Percentiles rank a stretch among this genome's conserved stretches.
phyloP scores from a whole-genome alignment of 257 asterid species.

The Echium plantagineum region DNA sequence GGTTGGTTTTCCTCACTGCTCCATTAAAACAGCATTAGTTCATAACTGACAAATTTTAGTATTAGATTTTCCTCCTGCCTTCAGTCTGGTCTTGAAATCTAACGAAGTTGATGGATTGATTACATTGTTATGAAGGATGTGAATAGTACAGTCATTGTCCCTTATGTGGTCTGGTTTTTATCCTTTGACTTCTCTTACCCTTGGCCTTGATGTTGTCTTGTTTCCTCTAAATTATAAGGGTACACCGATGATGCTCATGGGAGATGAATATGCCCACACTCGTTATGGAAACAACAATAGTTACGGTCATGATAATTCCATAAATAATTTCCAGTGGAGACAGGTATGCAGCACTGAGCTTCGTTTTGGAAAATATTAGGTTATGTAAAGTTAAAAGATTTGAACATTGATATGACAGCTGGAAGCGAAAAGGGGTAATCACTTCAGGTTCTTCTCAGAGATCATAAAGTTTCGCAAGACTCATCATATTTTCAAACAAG shows the following conservation, averaged over 20 bases:
- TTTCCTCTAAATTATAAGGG: conserved; percentile 42
- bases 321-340: conserved; percentile 86
- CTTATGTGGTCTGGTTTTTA: background rate
- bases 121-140: background rate
- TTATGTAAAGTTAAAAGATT: conserved; percentile 6
- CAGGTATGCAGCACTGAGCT: conserved; percentile 39
- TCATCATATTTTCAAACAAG: conserved; percentile 48
- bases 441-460: conserved; percentile 82
- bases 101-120: background rate
- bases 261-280: conserved; percentile 96
- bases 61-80: background rate
- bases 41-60: background rate
- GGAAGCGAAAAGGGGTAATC: conserved; percentile 58
- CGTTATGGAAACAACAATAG: conserved; percentile 93
- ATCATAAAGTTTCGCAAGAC: conserved; percentile 57
- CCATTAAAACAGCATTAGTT: background rate
- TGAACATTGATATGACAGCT: conserved; percentile 41
- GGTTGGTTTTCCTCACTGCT: background rate
- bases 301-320: conserved; percentile 85
- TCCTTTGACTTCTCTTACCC: conserved; percentile 1
- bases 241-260: conserved; percentile 99
- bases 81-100: background rate
- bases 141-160: background rate
- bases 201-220: conserved; percentile 9
- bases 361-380: conserved; percentile 1